Percentiles rank a stretch among this genome's conserved stretches.
Evolutionary conservation across 768 basidiomycete genomes (phyloP).

Genomic region (Scleroderma citrinum): DNA sequence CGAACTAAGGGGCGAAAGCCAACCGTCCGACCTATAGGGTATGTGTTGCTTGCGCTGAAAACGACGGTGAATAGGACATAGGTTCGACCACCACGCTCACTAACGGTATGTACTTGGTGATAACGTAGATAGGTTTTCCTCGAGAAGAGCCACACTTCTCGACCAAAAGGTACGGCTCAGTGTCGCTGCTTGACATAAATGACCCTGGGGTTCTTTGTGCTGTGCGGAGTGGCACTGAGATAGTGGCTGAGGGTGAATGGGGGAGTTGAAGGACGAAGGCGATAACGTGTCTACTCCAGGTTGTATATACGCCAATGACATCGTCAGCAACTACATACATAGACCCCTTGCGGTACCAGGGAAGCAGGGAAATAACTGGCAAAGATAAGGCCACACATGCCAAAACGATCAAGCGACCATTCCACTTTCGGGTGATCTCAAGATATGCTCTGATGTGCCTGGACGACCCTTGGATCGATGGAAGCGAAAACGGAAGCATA

Average conservation of each 20-base stretch:
- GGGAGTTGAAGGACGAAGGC: constrained; percentile 19
- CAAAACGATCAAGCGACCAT: constrained; percentile 11
- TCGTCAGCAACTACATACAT: constrained; percentile 19
- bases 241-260: constrained; percentile 15
- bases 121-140: constrained; percentile 39
- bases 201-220: constrained; percentile 7
- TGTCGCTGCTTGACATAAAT: constrained; percentile 18
- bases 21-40: constrained; percentile 28
- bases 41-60: constrained; percentile 26
- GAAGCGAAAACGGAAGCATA: constrained; percentile 14
- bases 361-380: constrained; percentile 11
- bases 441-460: constrained; percentile 21
- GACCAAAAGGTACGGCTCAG: constrained; percentile 34
- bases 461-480: constrained; percentile 10
- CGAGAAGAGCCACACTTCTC: constrained; percentile 38
- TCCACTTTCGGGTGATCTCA: constrained; percentile 8
- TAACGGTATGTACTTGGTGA: constrained; percentile 38
- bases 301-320: constrained; percentile 25
- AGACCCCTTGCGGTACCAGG: constrained; percentile 20
- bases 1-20: constrained; percentile 8
- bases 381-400: constrained; percentile 29
- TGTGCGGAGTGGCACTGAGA: constrained; percentile 2
- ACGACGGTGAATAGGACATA: constrained; percentile 13
- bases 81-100: constrained; percentile 14
- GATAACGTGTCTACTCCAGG: constrained; percentile 22